These are phyloP conservation scores for Globisporangium barbulae DNA, from an alignment of 352 stramenopile genomes.

Conservation along the genomic window DNA sequence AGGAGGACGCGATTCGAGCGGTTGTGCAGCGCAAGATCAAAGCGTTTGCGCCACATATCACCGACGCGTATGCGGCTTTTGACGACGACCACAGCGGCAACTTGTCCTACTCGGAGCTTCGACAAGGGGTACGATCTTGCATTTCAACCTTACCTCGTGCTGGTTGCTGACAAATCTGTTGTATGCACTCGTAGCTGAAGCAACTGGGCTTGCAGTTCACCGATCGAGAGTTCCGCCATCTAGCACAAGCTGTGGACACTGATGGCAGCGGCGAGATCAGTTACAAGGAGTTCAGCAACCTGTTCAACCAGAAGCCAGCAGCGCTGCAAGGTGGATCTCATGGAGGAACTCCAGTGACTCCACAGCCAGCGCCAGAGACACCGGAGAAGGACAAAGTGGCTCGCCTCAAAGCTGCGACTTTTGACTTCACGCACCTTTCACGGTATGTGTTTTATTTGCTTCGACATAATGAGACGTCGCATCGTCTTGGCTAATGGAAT, in stretches of 20 bases:
- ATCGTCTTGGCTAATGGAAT: neutral
- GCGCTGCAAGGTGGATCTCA: neutral
- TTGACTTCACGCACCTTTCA: constrained; percentile 46
- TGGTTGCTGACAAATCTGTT: neutral
- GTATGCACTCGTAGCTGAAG: constrained; percentile 30
- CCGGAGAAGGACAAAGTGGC: constrained; percentile 10
- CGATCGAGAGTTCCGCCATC: constrained; percentile 42
- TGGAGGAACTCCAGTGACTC: neutral
- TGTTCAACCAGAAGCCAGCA: constrained; percentile 21
- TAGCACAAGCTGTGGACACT: constrained; percentile 35
- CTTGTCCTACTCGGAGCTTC: constrained; percentile 48
- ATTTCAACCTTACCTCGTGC: neutral
- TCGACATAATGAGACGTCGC: neutral
- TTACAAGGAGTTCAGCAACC: constrained; percentile 52
- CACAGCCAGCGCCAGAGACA: neutral
- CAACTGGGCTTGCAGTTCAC: constrained; percentile 47
- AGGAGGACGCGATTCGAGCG: constrained; percentile 36
- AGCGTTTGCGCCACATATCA: constrained; percentile 34
- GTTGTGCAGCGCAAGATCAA: constrained; percentile 39
- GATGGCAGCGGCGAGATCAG: constrained; percentile 54
- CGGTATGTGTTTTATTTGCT: constrained; percentile 16
- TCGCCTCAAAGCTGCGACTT: constrained; percentile 21
- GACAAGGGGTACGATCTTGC: constrained; percentile 29
- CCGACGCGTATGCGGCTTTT: constrained; percentile 52
- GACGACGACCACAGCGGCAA: constrained; percentile 52